These are phyloP conservation scores for Dimargaris cristalligena DNA, from an alignment of 192 early-diverging fungal species.

Conservation along the genomic window DNA sequence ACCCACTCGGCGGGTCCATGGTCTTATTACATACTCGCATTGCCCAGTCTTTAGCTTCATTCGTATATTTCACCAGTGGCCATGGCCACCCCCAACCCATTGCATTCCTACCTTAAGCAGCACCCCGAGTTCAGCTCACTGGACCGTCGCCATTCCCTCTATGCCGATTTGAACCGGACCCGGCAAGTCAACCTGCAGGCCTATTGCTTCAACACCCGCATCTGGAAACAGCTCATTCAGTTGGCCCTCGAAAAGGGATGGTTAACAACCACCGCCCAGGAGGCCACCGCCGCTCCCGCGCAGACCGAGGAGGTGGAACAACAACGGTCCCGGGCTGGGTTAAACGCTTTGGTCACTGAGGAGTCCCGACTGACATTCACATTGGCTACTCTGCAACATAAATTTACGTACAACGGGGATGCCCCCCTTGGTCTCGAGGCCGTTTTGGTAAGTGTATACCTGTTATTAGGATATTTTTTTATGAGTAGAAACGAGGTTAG, in stretches of 20 bases:
- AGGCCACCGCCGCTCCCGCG: neutral
- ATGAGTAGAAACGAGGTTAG: no score
- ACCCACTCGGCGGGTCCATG: no score
- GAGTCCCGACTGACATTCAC: neutral
- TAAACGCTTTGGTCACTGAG: neutral
- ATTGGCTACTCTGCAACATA: neutral
- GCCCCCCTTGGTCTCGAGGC: constrained; percentile 1
- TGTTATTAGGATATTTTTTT: no score
- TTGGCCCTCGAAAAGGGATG: neutral
- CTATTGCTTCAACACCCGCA: neutral
- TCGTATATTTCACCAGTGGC: no score
- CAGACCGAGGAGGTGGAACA: neutral
- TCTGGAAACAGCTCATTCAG: neutral
- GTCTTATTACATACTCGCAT: no score
- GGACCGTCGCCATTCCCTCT: constrained; percentile 9
- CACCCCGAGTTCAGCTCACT: no score
- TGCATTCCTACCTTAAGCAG: no score
- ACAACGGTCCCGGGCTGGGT: neutral
- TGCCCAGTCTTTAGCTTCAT: no score
- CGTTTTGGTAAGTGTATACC: neutral
- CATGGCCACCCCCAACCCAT: no score
- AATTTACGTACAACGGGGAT: neutral
- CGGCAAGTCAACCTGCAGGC: neutral
- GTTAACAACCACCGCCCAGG: neutral
- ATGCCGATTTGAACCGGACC: neutral